Base-by-base conservation (phyloP, 1,139 yeast genomes). In the Geotrichum restrictum region DNA sequence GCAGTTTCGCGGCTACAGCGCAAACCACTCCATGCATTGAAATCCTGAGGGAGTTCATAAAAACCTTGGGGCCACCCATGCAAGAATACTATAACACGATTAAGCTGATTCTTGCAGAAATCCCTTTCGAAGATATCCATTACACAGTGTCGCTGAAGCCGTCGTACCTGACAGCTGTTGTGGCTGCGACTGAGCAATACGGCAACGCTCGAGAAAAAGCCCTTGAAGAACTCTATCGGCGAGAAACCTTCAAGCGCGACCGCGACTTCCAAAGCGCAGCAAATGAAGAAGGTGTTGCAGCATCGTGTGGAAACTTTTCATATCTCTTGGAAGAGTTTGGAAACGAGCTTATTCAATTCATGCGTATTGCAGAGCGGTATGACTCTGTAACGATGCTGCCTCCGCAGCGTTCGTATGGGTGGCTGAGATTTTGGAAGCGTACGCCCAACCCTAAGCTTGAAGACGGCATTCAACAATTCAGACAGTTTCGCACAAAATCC, bases 231-330 rank as follows among this genome's bases (percentile, higher is more conserved):
- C 69, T 87, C 7, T 86, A 86, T 63, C 68, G 73, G 6, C 88
- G 83, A 59, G 79, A 77, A 2, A 70, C 80, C 5, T 83, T 83
- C 67, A 70, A 73, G 27, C 48, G 53, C 24, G 55, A 48, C 8
- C 51, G 55, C 6, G 61, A 60, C 24, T 53, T 59, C 32, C 67
- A 71, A n/a, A 73, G 75, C 47, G 75, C 77, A 55, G 79, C 86
- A 0, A 84, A 82, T 56, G 85, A 83, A 59, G 95, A 87, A 65
- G 93, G 85, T 59, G 85, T 85, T 3, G 86, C 93, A 0, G 95
- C 95, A 0, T 80, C 88, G 52, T 86, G 94, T 70, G 94, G 93
- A 1, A 85, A 87, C 63, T 87, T 86, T 64, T 77, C 89, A 0
- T 79, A 83, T 36, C 75, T 85, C 34, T 64, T 88, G 40, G 78